Base-by-base conservation (phyloP, 1,284 basidiomycete genomes). In the Athelia psychrophila region DNA sequence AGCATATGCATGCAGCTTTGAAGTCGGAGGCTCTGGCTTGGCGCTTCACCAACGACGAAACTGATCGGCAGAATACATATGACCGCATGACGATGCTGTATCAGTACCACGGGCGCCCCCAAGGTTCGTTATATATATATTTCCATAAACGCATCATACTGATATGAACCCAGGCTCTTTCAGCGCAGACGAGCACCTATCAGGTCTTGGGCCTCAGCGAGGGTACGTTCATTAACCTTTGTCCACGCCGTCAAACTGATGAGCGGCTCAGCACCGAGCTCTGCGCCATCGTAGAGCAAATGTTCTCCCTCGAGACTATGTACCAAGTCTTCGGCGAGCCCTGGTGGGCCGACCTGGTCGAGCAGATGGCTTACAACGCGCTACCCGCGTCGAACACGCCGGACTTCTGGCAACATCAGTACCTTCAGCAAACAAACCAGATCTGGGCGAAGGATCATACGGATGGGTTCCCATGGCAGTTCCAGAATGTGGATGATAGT, bases 331-430 rank as follows among this genome's bases (percentile, higher is more conserved):
- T 73, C 18, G 72, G 71, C 0, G 69, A 73, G 53, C 73, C 71
- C 50, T 60, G 68, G 18, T 57, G 73, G 12, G 71, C 70, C 25
- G 72, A 74, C 46, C 59, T 68, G 48, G 65, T 58, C 5, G 71
- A 73, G 58, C 72, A 67, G 51, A 58, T 73, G 72, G 72, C 72
- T 19, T 73, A 73, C 49, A 73, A 73, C 50, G 70, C 72, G 2
- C 57, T 74, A 5, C 70, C 71, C 44, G 68, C 68, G 27, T 69
- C 63, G 3, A 65, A 72, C 40, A 63, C 69, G 56, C 58, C 64
- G 25, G 69, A 73, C 47, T 72, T 68, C 66, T 65, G 64, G 60
- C 67, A 69, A 2, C 69, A 72, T 47, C 71, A 73, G 50, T 74
- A 74, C 47, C 69, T 72, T 47, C 70, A 73, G 57, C 65, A 74